A percentile compares a stretch with the other conserved stretches of the same genome.
Evolutionary conservation across 1,139 yeast species (phyloP).

Genomic region (Kurtzmaniella natalensis): DNA sequence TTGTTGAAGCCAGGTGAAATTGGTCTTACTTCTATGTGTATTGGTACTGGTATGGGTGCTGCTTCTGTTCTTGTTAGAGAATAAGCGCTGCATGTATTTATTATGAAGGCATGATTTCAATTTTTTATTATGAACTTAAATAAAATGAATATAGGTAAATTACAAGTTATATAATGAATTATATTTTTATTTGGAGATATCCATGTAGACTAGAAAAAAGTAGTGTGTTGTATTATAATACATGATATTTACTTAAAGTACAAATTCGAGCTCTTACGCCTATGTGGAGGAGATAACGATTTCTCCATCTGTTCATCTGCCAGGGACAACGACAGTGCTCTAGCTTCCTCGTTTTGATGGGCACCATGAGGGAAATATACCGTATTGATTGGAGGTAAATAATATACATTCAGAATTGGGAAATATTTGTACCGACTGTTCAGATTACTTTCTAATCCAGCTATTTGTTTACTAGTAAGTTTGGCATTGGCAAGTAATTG

Average conservation of each 20-base stretch:
- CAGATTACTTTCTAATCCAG: conserved; percentile 11
- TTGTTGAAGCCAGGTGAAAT: conserved; percentile 76
- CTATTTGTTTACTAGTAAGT: conserved; percentile 1
- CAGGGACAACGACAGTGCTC: conserved; percentile 7
- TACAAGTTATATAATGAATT: too few relatives aligned
- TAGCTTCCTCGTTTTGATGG: conserved; percentile 30
- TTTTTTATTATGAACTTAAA: not conserved
- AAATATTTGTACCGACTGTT: conserved; percentile 44
- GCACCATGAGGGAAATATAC: conserved; percentile 59
- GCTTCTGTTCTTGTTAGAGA: conserved; percentile 82
- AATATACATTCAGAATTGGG: conserved; percentile 53
- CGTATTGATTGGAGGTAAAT: conserved; percentile 56
- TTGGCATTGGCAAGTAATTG: conserved; percentile 8
- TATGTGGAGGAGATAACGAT: conserved; percentile 9
- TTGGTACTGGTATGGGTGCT: conserved; percentile 99
- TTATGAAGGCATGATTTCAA: conserved; percentile 1
- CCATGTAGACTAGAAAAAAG: too few relatives aligned
- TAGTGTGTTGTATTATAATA: too few relatives aligned
- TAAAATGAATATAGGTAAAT: not conserved
- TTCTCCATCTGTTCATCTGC: conserved; percentile 10
- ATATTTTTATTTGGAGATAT: too few relatives aligned
- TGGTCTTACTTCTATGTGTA: conserved; percentile 94
- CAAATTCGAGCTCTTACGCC: conserved; percentile 28
- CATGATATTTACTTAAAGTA: conserved; percentile 27
- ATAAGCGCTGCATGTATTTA: conserved; percentile 19